Base-by-base conservation (phyloP, 2,329 filamentous ascomycete genomes). In the Fusarium odoratissimum region DNA sequence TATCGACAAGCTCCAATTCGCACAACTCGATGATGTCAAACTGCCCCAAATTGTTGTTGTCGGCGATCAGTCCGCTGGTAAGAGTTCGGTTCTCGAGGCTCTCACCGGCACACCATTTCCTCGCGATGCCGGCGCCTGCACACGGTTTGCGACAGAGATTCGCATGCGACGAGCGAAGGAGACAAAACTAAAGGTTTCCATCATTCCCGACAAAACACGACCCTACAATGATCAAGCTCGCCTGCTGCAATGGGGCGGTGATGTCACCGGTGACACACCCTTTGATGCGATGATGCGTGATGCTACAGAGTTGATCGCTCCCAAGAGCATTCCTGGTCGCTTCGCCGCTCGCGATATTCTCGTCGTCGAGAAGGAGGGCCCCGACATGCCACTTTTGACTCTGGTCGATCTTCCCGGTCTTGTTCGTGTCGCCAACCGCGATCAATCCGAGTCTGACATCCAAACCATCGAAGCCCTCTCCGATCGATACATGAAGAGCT, bases 31-130 rank as follows among this genome's bases (percentile, higher is more conserved):
- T 75, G 85, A 86, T 77, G 82, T 87, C 73, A 84, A 85, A 51
- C 82, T 91, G 0, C 89, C 88, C 2, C 89, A 91, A 75, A 88
- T 91, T 40, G 89, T 91, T 51, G 89, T 91, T 30, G 90, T 90
- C 38, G 89, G 90, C 35, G 89, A 91, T 76, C 89, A 91, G 79
- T 91, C 88, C 4, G 87, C 88, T 10, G 90, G 90, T 25, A 91
- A 91, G 79, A 90, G 87, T 72, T 91, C 89, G 8, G 88, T 90
- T 3, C 84, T 91, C 5, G 89, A 91, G 74, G 89, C 89, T n/a
- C 83, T 92, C 41, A 90, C 89, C 1, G 88, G 88, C 30, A 89
- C 90, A 14, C 86, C 86, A 0, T 91, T 92, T 49, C 90, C 89
- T 0, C 83, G 87, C 61, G 88, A 89, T 67, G 88, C 88, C 56